Evolutionary conservation across 1,139 yeast genomes (phyloP).

Genomic region (Zygosaccharomyces pseudobailii): DNA sequence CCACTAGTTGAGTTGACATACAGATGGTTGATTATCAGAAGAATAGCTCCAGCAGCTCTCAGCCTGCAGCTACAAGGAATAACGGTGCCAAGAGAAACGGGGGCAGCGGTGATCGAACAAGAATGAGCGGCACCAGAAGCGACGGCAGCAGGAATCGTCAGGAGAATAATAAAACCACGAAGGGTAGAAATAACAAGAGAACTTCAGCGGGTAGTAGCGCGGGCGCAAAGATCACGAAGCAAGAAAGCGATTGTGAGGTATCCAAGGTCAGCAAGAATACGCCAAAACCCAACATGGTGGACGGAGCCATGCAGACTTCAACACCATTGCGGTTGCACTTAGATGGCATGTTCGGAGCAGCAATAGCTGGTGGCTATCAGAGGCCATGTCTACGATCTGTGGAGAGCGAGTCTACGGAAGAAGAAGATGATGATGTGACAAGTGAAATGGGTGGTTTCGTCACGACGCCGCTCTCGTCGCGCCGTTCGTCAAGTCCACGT

Average conservation of each 20-base stretch:
- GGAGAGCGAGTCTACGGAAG: not conserved
- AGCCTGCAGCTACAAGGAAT: not conserved
- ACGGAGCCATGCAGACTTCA: not conserved
- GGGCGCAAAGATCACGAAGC: not conserved
- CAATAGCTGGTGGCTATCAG: conserved; percentile 3
- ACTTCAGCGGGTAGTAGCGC: not conserved
- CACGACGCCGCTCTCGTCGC: not conserved
- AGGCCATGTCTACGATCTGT: not conserved
- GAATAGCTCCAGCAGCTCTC: not conserved
- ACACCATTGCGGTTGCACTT: conserved; percentile 1
- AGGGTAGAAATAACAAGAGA: not conserved
- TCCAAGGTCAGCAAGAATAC: not conserved
- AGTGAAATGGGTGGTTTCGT: not conserved
- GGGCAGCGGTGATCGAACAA: not conserved
- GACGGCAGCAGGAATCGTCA: not conserved
- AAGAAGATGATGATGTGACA: conserved; percentile 1
- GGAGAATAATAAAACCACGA: not conserved
- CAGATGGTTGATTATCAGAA: not conserved
- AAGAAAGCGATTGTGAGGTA: not conserved
- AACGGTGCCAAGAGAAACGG: conserved; percentile 1
- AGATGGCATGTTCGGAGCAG: conserved; percentile 1
- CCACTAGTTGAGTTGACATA: no score
- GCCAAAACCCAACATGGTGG: conserved; percentile 1
- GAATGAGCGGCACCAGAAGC: not conserved
- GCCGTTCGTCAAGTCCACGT: not conserved